Evolutionary conservation across 371 early-diverging fungal species (phyloP).

Genomic region (Phascolomyces articulosus): DNA sequence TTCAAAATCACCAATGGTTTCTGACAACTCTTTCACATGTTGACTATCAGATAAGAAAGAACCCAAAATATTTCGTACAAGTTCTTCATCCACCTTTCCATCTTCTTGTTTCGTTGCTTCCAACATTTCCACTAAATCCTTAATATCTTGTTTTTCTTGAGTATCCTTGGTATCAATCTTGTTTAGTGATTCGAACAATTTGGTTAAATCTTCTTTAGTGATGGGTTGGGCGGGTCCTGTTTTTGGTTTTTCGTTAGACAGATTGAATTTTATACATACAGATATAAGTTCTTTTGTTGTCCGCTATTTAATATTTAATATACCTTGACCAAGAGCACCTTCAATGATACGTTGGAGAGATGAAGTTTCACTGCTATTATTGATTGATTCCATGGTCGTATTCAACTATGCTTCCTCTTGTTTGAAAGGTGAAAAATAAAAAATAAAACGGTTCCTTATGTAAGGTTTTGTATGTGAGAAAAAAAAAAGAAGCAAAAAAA

Average conservation of each 20-base stretch:
- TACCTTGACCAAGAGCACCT: slow-evolving; percentile 9
- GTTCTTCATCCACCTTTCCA: slow-evolving; percentile 16
- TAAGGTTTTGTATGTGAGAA: neutral
- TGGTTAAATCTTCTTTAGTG: slow-evolving; percentile 17
- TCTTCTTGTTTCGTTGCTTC: slow-evolving; percentile 11
- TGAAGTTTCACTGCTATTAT: neutral
- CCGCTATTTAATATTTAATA: neutral
- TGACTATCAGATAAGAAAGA: slow-evolving; percentile 19
- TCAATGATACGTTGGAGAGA: slow-evolving; percentile 4
- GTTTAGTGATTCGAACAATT: slow-evolving; percentile 15
- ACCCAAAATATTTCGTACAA: slow-evolving; percentile 6
- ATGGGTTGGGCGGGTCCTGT: slow-evolving; percentile 8
- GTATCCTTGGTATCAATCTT: slow-evolving; percentile 12
- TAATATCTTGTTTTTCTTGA: slow-evolving; percentile 4
- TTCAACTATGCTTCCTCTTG: too few relatives aligned
- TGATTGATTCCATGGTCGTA: neutral
- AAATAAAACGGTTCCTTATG: too few relatives aligned
- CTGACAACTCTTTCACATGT: slow-evolving; percentile 17
- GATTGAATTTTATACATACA: neutral
- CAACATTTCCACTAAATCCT: slow-evolving; percentile 13
- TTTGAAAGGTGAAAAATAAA: too few relatives aligned
- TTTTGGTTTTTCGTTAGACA: too few relatives aligned
- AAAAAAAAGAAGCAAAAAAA: slow-evolving; percentile 1
- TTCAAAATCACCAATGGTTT: slow-evolving; percentile 23
- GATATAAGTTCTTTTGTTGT: neutral